Base-by-base conservation (phyloP, 1,284 basidiomycete genomes). In the Gastroboletus turbinatus region DNA sequence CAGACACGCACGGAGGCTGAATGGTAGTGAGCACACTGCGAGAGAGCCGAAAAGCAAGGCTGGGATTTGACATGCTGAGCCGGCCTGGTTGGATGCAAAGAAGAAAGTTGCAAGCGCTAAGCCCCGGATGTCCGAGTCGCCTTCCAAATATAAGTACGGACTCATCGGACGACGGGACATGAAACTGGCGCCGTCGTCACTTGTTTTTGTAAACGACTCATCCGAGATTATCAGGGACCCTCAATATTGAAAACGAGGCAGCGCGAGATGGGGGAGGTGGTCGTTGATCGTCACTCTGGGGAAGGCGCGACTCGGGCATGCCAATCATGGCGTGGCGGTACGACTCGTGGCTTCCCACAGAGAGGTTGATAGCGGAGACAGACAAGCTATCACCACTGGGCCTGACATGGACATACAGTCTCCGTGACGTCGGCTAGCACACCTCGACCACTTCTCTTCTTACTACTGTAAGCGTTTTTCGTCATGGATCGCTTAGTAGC, bases 261-360 rank as follows among this genome's bases (percentile, higher is more conserved):
- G n/a, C 3, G 10, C n/a, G 36, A n/a, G 16, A 13, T 36, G 35
- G 17, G 4, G 78, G 11, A 97, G 84, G 67, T 91, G 75, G 14
- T 76, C 78, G 71, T 97, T 97, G 77, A 94, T 84, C 36, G 75
- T 70, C n/a, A n/a, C 53, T 84, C 83, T 49, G 76, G 61, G 1
- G n/a, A n/a, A n/a, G n/a, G n/a, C n/a, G n/a, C n/a, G n/a, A n/a
- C n/a, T n/a, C n/a, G n/a, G n/a, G n/a, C n/a, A n/a, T n/a, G n/a
- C n/a, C n/a, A n/a, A n/a, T n/a, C n/a, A n/a, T n/a, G n/a, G n/a
- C n/a, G n/a, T n/a, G n/a, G n/a, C n/a, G n/a, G n/a, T n/a, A n/a
- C n/a, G n/a, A n/a, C n/a, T n/a, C n/a, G n/a, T n/a, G n/a, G n/a
- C n/a, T n/a, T n/a, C n/a, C n/a, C n/a, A n/a, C n/a, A n/a, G n/a